Base-by-base conservation (phyloP, 208 protist species). In the Leishmania tarentolae region DNA sequence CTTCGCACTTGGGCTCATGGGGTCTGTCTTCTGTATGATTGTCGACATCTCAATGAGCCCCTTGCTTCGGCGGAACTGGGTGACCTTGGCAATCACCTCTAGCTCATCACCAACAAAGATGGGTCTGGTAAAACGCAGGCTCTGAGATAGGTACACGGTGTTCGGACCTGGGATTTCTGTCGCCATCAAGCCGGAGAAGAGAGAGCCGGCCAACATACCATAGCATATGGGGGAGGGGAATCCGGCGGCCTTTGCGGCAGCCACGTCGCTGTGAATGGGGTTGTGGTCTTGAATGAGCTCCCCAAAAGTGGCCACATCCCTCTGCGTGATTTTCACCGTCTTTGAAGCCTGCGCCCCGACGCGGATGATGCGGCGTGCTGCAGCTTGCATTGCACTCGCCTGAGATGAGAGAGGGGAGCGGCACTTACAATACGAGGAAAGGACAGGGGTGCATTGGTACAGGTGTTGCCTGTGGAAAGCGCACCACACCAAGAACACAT, bases 141-240 rank as follows among this genome's bases (percentile, higher is more conserved):
- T 91, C 78, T 98, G 96, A n/a, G 88, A 95, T 28, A 98, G 68
- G 73, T 97, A 98, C 40, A 98, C 87, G 9, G 94, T 95, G 52
- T 94, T 89, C 19, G 92, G 90, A 0, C 96, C 96, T 15, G 94
- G 96, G 24, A 98, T 65, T 66, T 95, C 85, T 2, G 88, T 92
- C 15, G 93, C 96, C 85, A 97, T 91, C 5, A 98, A 52, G 31
- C 91, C 92, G 52, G 94, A 98, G 79, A 98, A 95, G 31, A 97
- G 89, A 37, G 92, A 94, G 50, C 88, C 92, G 35, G 90, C 92
- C n/a, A 96, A 81, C 87, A 96, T 94, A 13, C 96, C 96, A 75
- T 98, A 88, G 78, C 90, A 94, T 78, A 98, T 90, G 42, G 88
- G 76, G 53, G 83, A 74, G 0, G 93, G 88, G 70, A 98, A 98